A percentile compares a stretch with the other conserved stretches of the same genome.
These are phyloP conservation scores for Tubosaeta brunneosetosa DNA, from an alignment of 768 basidiomycete genomes.

Conservation along the genomic window DNA sequence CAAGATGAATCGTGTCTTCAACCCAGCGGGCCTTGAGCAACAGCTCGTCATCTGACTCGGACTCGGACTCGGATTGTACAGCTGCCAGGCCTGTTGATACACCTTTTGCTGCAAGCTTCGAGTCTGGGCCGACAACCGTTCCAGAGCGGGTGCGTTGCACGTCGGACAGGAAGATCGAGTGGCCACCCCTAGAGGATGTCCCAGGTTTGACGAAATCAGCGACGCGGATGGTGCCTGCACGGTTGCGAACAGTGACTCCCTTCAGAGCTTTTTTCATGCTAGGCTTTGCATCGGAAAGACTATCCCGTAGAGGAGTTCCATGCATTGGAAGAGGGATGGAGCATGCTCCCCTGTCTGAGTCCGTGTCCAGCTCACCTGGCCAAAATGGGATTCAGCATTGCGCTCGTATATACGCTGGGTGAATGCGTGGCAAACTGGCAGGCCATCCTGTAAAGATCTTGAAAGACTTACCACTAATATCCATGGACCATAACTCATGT, in stretches of 20 bases:
- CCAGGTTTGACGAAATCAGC: conserved; percentile 36
- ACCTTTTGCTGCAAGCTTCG: conserved; percentile 16
- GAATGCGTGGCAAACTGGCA: background rate
- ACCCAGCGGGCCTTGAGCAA: conserved; percentile 17
- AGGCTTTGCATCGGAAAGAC: background rate
- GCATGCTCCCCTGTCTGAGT: conserved; percentile 8
- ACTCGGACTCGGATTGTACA: conserved; percentile 5
- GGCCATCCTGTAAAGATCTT: background rate
- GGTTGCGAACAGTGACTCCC: conserved; percentile 26
- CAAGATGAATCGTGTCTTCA: conserved; percentile 23
- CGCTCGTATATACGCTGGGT: background rate
- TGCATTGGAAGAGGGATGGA: conserved; percentile 6
- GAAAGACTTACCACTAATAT: conserved; percentile 25
- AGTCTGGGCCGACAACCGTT: conserved; percentile 37
- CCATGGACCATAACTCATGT: conserved; percentile 20
- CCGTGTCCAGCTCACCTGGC: conserved; percentile 11
- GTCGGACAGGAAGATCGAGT: conserved; percentile 4
- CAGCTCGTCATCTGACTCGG: conserved; percentile 25
- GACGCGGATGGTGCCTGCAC: conserved; percentile 49
- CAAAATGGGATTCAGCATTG: background rate
- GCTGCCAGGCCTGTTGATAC: background rate
- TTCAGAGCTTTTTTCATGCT: conserved; percentile 11
- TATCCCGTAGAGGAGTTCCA: conserved; percentile 22
- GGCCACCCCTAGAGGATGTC: background rate
- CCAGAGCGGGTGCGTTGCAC: conserved; percentile 46